Percentiles rank a stretch among this genome's conserved stretches.
These are phyloP conservation scores for Musa acuminata DNA, from an alignment of 176 grass and related monocot genomes.

Conservation along the genomic window DNA sequence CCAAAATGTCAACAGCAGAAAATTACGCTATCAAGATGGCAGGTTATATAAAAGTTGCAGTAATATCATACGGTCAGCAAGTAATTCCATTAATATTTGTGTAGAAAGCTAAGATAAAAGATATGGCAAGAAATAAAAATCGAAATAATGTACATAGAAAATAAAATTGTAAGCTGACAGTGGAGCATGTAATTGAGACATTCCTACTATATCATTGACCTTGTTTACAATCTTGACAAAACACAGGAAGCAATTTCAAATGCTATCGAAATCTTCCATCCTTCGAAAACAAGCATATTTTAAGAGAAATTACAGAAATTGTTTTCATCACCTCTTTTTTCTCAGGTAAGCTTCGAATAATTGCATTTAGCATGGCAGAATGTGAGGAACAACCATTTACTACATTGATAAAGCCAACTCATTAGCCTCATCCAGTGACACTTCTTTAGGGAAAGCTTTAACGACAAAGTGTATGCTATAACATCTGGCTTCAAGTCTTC, in stretches of 20 bases:
- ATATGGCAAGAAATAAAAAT: not conserved
- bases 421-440: not conserved
- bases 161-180: not conserved
- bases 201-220: not conserved
- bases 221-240: not conserved
- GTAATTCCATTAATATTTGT: too few relatives aligned
- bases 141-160: too few relatives aligned
- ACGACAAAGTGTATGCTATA: not conserved
- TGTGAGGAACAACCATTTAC: not conserved
- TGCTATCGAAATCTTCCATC: not conserved
- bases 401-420: not conserved
- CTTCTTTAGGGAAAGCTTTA: slow-evolving; percentile 3
- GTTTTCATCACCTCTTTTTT: not conserved
- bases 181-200: not conserved
- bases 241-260: not conserved
- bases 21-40: too few relatives aligned
- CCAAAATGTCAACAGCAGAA: too few relatives aligned
- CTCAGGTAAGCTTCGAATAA: not conserved
- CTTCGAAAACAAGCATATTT: not conserved
- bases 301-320: not conserved
- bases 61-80: too few relatives aligned
- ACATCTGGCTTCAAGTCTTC: not conserved
- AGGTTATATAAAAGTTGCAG: too few relatives aligned
- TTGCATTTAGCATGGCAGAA: not conserved
- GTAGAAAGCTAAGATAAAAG: too few relatives aligned